phyloP scores from a whole-genome alignment of 2,329 filamentous ascomycete genomes.

The Amauroascus verrucosus region DNA sequence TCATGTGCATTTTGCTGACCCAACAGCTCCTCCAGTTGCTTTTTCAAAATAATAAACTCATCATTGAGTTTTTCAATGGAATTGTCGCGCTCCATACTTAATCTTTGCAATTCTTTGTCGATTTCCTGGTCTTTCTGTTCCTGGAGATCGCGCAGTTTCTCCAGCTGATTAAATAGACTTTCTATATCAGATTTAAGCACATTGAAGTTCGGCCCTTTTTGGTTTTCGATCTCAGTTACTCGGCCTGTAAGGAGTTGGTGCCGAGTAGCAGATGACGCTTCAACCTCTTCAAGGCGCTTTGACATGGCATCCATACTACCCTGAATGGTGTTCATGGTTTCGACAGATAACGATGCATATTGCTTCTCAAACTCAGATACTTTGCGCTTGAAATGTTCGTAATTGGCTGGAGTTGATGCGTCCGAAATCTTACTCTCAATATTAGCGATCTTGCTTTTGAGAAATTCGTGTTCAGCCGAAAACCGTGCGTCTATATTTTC shows the following conservation, averaged over 20 bases:
- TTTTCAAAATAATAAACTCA: neutral
- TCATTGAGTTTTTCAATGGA: neutral
- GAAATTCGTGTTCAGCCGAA: neutral
- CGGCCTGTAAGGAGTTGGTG: slow-evolving; percentile 1
- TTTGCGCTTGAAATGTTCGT: neutral
- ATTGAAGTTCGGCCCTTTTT: neutral
- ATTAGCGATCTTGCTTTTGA: neutral
- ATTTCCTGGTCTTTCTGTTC: slow-evolving; percentile 3
- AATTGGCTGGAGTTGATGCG: neutral
- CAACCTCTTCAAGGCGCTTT: neutral
- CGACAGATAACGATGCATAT: neutral
- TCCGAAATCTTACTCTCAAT: neutral
- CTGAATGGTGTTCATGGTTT: neutral
- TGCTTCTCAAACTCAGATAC: neutral
- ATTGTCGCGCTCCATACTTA: neutral
- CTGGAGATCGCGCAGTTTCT: slow-evolving; percentile 8
- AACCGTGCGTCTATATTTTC: neutral
- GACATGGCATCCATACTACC: neutral
- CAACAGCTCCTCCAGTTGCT: neutral
- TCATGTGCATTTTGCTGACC: neutral
- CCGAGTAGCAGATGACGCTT: neutral
- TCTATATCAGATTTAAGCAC: slow-evolving; percentile 2
- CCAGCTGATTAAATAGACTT: slow-evolving; percentile 6
- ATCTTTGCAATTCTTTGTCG: slow-evolving; percentile 4
- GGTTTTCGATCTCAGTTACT: neutral